A percentile compares a stretch with the other conserved stretches of the same genome.
Conservation (phyloP, 2,329 filamentous ascomycete genomes). For the Neobulgaria alba region DNA sequence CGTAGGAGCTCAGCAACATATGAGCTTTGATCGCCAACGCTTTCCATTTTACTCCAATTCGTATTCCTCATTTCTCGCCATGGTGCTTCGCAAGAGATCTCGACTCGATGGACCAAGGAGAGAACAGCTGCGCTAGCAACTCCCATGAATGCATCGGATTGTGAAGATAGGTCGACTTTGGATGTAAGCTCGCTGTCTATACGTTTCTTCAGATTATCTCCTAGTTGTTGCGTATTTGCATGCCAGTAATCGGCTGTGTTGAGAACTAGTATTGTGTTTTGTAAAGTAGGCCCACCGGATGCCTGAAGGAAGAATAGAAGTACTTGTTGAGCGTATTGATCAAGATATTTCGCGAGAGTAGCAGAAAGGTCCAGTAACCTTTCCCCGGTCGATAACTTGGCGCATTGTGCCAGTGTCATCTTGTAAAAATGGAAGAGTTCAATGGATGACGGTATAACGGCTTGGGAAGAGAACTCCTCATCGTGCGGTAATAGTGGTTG, state of each 20-base stretch:
- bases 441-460: conserved; percentile 87
- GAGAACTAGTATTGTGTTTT: conserved; percentile 77
- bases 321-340: conserved; percentile 92
- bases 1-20: conserved; percentile 79
- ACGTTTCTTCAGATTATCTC: conserved; percentile 86
- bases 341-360: conserved; percentile 84
- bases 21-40: conserved; percentile 84
- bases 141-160: conserved; percentile 91
- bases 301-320: conserved; percentile 60
- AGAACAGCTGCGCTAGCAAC: conserved; percentile 85
- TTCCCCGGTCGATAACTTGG: conserved; percentile 88
- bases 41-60: conserved; percentile 89
- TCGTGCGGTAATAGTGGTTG: conserved; percentile 74
- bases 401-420: conserved; percentile 84
- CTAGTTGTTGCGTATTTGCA: conserved; percentile 81
- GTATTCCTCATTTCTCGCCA: conserved; percentile 98
- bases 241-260: conserved; percentile 99
- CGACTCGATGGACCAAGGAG: conserved; percentile 74
- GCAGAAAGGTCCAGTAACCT: conserved; percentile 76
- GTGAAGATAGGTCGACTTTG: conserved; percentile 80
- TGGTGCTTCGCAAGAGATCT: conserved; percentile 70
- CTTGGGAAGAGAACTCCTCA: conserved; percentile 85
- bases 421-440: conserved; percentile 98
- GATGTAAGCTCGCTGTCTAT: conserved; percentile 71
- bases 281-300: conserved; percentile 44